These are phyloP conservation scores for Leccinum fibrillosum DNA, from an alignment of 768 basidiomycete species.

Conservation along the genomic window DNA sequence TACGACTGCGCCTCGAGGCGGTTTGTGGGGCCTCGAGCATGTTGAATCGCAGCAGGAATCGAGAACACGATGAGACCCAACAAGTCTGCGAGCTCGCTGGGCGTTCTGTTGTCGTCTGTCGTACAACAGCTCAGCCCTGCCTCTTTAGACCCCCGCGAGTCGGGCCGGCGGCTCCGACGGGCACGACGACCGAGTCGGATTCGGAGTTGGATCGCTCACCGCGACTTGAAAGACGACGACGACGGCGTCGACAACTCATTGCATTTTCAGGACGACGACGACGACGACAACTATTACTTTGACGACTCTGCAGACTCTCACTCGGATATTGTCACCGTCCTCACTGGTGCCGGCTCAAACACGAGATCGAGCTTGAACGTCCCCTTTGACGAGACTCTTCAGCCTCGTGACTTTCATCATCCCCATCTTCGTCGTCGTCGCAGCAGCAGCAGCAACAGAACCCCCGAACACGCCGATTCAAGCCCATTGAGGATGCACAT, in stretches of 20 bases:
- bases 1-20: conserved; percentile 11
- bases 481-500: conserved; percentile 14
- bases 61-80: background rate
- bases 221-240: background rate
- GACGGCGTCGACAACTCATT: conserved; percentile 9
- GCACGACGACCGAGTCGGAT: conserved; percentile 14
- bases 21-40: background rate
- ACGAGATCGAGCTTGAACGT: background rate
- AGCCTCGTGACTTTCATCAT: background rate
- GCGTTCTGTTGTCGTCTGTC: conserved; percentile 18
- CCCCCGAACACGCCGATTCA: background rate
- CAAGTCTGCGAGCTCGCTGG: background rate
- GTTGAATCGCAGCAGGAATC: background rate
- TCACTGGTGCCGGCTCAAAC: background rate
- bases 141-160: background rate
- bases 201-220: conserved; percentile 14
- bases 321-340: background rate
- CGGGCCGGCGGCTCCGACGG: background rate
- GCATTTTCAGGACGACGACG: conserved; percentile 11
- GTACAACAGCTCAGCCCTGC: conserved; percentile 17
- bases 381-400: background rate
- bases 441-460: background rate
- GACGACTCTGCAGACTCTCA: conserved; percentile 6
- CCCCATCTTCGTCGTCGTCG: background rate
- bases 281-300: background rate